These are phyloP conservation scores for Coemansia guatemalensis DNA, from an alignment of 192 early-diverging fungal species.

Conservation along the genomic window DNA sequence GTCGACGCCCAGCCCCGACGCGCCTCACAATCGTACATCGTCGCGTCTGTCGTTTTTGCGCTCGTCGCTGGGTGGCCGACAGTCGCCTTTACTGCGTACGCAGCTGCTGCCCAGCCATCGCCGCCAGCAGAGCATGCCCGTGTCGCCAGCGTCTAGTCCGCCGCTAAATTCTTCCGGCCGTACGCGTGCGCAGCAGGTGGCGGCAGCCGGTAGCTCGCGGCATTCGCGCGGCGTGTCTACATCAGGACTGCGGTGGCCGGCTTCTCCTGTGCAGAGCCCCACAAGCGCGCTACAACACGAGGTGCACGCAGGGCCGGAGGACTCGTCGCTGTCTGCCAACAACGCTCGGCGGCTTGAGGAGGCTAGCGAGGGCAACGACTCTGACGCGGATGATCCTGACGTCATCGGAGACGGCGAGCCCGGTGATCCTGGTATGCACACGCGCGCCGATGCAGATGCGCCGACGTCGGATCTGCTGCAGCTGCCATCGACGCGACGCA, in stretches of 20 bases:
- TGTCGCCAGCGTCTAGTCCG: conserved; percentile 13
- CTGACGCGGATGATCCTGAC: conserved; percentile 23
- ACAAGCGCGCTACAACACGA: conserved; percentile 6
- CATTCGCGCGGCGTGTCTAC: conserved; percentile 39
- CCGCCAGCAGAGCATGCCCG: conserved; percentile 46
- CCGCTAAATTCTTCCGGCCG: not conserved
- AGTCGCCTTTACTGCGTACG: conserved; percentile 25
- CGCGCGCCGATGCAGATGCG: conserved; percentile 37
- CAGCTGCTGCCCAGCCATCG: conserved; percentile 29
- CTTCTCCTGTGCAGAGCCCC: not conserved
- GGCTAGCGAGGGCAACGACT: not conserved
- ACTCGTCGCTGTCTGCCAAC: not conserved
- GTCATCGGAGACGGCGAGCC: conserved; percentile 9
- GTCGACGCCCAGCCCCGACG: not conserved
- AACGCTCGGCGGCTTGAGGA: not conserved
- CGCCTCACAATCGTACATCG: conserved; percentile 4
- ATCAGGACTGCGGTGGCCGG: conserved; percentile 13
- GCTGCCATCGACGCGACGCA: conserved; percentile 38
- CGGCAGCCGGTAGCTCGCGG: conserved; percentile 30
- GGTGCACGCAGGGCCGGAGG: not conserved
- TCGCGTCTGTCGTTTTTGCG: conserved; percentile 29
- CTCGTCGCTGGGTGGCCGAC: conserved; percentile 4
- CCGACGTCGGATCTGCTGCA: conserved; percentile 37
- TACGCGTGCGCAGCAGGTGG: conserved; percentile 36
- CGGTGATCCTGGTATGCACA: conserved; percentile 29